These are phyloP conservation scores for Leccinum uliginosum DNA, from an alignment of 768 basidiomycete genomes.

Conservation along the genomic window DNA sequence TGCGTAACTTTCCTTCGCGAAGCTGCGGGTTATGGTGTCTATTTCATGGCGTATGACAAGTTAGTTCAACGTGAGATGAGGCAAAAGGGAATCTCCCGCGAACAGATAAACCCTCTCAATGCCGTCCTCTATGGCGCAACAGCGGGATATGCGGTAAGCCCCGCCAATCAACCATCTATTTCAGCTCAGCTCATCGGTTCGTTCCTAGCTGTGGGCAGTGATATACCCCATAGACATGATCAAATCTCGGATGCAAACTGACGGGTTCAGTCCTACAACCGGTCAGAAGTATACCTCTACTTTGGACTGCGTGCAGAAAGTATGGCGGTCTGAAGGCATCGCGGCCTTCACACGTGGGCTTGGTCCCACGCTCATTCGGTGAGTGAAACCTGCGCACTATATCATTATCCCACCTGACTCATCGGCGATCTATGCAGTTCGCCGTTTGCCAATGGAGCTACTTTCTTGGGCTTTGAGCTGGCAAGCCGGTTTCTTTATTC, in stretches of 20 bases:
- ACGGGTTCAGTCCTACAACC: constrained; percentile 71
- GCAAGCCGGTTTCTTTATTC: constrained; percentile 68
- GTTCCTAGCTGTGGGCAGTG: constrained; percentile 71
- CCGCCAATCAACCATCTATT: not conserved
- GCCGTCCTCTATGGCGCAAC: constrained; percentile 86
- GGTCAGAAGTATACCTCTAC: constrained; percentile 82
- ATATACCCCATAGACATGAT: constrained; percentile 97
- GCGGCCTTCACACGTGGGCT: constrained; percentile 90
- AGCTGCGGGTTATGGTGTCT: constrained; percentile 76
- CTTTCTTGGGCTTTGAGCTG: constrained; percentile 94
- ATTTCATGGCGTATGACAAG: constrained; percentile 92
- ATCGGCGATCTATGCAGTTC: not conserved
- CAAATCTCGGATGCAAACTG: constrained; percentile 95
- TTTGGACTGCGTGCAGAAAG: constrained; percentile 75
- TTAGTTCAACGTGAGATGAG: constrained; percentile 83
- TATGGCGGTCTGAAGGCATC: constrained; percentile 81
- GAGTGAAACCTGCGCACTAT: constrained; percentile 22
- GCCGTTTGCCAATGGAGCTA: constrained; percentile 78
- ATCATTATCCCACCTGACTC: constrained; percentile 4
- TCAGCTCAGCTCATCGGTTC: constrained; percentile 7
- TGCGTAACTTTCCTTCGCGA: constrained; percentile 83
- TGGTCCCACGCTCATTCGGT: constrained; percentile 88
- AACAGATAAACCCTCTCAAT: constrained; percentile 73
- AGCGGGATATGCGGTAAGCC: constrained; percentile 84
- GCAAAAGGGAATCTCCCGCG: constrained; percentile 64